Conservation (phyloP, 306 rosid genomes). For the Cucurbita moschata region DNA sequence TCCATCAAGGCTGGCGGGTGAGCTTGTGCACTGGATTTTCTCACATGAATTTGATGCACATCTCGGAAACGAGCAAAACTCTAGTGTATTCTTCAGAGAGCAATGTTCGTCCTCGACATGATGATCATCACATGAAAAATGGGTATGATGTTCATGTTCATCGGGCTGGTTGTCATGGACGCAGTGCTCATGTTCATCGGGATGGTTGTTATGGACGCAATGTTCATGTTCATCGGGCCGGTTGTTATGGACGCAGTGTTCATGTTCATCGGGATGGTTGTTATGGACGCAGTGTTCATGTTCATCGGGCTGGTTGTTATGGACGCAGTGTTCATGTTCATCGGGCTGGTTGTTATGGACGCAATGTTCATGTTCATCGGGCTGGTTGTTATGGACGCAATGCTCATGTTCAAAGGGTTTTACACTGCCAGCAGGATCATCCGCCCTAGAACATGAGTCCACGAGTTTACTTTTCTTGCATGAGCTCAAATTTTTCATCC, state of each 20-base stretch:
- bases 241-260: too few species aligned
- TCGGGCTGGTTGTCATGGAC: background rate
- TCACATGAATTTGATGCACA: slow-evolving; percentile 3
- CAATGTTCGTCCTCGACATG: background rate
- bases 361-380: background rate
- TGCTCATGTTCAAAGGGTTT: background rate
- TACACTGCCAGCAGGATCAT: slow-evolving; percentile 14
- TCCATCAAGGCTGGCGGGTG: background rate
- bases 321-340: background rate
- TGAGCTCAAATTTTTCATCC: slow-evolving; percentile 15
- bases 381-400: too few species aligned
- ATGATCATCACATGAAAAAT: background rate
- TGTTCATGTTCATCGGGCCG: too few species aligned
- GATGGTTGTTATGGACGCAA: too few species aligned
- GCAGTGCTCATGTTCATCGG: background rate
- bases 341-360: too few species aligned
- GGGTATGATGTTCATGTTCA: background rate
- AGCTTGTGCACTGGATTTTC: slow-evolving; percentile 1
- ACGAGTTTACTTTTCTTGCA: slow-evolving; percentile 12
- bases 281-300: background rate
- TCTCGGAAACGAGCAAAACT: background rate
- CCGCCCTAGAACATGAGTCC: slow-evolving; percentile 11
- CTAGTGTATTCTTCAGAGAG: background rate
- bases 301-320: background rate
- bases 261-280: background rate